A percentile compares a stretch with the other conserved stretches of the same genome.
Conservation (phyloP, 2,329 filamentous ascomycete species). For the Aureobasidium lini region DNA sequence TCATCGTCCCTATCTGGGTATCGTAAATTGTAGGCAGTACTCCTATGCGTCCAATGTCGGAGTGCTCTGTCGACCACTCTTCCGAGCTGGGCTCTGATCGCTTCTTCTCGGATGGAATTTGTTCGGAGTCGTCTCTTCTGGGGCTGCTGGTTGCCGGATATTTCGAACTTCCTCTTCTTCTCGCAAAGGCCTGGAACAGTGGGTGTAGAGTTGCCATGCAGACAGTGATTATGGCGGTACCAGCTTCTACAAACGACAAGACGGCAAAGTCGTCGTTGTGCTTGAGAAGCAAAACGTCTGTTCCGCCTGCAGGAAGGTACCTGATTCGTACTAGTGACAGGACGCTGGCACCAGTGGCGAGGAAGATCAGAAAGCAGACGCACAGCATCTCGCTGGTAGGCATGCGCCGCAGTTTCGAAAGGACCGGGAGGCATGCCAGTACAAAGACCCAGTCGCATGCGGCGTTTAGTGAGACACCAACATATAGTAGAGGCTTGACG, state of each 20-base stretch:
- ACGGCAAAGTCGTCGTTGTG: background rate
- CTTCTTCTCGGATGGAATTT: background rate
- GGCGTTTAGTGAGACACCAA: constrained; percentile 6
- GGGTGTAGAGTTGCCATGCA: constrained; percentile 13
- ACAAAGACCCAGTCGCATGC: constrained; percentile 14
- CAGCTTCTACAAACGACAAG: constrained; percentile 3
- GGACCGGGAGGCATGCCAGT: constrained; percentile 4
- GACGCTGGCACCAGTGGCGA: constrained; percentile 10
- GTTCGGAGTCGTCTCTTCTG: background rate
- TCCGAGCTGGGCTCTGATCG: background rate
- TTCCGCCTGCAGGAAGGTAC: background rate
- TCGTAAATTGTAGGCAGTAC: background rate
- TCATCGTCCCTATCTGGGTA: background rate
- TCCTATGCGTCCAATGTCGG: background rate
- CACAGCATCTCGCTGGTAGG: background rate
- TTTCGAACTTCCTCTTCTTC: background rate
- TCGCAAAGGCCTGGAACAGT: background rate
- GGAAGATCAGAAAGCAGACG: constrained; percentile 13
- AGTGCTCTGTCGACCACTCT: background rate
- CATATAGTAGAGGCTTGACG: constrained; percentile 10
- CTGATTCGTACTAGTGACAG: constrained; percentile 12
- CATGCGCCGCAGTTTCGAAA: constrained; percentile 9
- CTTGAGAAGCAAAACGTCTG: constrained; percentile 2
- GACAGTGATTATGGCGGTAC: constrained; percentile 13
- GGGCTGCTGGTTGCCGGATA: background rate